A percentile compares a stretch with the other conserved stretches of the same genome.
Evolutionary conservation across 371 early-diverging fungal genomes (phyloP).

Genomic region (Mucor circinelloides): DNA sequence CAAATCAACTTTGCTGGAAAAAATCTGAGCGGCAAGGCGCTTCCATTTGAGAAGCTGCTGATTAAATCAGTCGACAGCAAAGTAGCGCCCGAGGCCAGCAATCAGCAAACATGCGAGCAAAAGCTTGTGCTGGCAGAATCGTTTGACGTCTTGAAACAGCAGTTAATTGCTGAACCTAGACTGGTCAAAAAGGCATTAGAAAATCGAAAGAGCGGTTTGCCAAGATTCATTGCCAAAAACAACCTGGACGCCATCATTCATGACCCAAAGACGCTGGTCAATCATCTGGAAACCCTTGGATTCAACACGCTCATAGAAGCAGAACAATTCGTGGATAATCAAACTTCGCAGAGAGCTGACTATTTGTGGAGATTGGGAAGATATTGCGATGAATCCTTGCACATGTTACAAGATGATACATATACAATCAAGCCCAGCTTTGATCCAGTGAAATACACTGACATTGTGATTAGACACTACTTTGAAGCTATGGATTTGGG

Average conservation of each 20-base stretch:
- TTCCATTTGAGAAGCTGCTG: neutral
- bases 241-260: neutral
- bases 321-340: neutral
- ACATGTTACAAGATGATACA: slow-evolving; percentile 10
- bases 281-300: slow-evolving; percentile 22
- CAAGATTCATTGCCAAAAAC: neutral
- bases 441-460: slow-evolving; percentile 35
- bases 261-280: slow-evolving; percentile 6
- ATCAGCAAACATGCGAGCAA: neutral
- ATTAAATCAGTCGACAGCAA: neutral
- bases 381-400: slow-evolving; percentile 41
- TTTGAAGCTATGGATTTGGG: slow-evolving; percentile 52
- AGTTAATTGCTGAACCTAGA: slow-evolving; percentile 5
- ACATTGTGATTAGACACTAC: slow-evolving; percentile 51
- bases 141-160: slow-evolving; percentile 4
- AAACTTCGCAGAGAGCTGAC: slow-evolving; percentile 4
- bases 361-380: slow-evolving; percentile 42
- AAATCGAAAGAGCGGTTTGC: neutral
- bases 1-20: neutral
- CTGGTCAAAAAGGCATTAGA: neutral
- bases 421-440: slow-evolving; percentile 15
- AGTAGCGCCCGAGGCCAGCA: neutral
- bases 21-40: neutral
- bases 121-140: neutral
- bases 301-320: slow-evolving; percentile 19